These are phyloP conservation scores for Penicillium sp. DNA, from an alignment of 2,329 filamentous ascomycete species.

Conservation along the genomic window DNA sequence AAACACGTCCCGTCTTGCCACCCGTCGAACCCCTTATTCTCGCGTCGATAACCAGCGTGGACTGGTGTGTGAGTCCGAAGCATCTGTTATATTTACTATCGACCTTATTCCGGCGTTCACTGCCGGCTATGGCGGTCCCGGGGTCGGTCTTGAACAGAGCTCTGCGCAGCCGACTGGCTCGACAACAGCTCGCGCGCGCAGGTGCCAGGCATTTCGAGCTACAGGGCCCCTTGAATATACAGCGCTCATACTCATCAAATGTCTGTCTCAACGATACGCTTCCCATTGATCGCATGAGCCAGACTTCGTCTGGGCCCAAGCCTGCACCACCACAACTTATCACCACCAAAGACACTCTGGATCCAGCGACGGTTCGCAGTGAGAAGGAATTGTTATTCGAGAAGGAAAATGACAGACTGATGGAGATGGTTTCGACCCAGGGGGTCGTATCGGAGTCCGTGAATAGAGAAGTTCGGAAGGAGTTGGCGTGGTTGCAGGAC, in stretches of 20 bases:
- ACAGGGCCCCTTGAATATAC: not conserved
- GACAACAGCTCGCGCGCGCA: slow-evolving; percentile 5
- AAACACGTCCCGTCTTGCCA: not conserved
- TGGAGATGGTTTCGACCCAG: slow-evolving; percentile 11
- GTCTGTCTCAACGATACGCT: not conserved
- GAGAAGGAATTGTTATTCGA: too few species aligned
- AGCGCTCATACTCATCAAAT: slow-evolving; percentile 3
- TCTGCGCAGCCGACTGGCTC: slow-evolving; percentile 20
- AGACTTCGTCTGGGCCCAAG: too few species aligned
- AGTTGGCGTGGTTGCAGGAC: slow-evolving; percentile 46
- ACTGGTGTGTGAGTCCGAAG: not conserved
- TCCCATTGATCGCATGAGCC: not conserved
- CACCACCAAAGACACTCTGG: not conserved
- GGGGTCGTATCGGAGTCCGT: not conserved
- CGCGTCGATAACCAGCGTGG: not conserved
- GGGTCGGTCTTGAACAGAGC: slow-evolving; percentile 21
- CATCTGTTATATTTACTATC: too few species aligned
- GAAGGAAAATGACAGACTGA: slow-evolving; percentile 7
- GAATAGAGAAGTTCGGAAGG: not conserved
- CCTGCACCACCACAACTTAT: not conserved
- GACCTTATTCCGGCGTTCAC: not conserved
- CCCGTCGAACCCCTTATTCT: not conserved
- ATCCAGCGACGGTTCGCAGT: not conserved
- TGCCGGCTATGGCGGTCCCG: slow-evolving; percentile 19
- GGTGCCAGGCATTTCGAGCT: not conserved